These are phyloP conservation scores for Pseudoscleropodium purum DNA, from an alignment of 225 moss, liverwort and hornwort genomes.

Conservation along the genomic window DNA sequence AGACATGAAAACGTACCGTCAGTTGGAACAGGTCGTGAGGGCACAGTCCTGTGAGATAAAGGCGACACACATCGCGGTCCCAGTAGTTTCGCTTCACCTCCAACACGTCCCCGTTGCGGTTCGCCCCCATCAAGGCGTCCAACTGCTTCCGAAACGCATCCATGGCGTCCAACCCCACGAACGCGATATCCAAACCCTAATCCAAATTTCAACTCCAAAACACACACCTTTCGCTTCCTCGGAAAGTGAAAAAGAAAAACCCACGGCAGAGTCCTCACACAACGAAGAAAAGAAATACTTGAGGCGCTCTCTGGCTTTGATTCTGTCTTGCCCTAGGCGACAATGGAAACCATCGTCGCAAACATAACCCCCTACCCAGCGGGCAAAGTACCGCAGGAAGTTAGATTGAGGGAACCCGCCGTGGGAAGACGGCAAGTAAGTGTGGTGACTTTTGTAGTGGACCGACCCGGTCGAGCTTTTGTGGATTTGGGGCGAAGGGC, in stretches of 20 bases:
- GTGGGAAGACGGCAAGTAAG: not conserved
- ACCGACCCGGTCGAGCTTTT: not conserved
- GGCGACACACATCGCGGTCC: conserved; percentile 99
- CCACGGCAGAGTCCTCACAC: no score
- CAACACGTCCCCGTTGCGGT: conserved; percentile 92
- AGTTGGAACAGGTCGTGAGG: conserved; percentile 98
- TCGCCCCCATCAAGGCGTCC: conserved; percentile 97
- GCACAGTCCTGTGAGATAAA: conserved; percentile 96
- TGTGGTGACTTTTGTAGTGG: not conserved
- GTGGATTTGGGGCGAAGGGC: not conserved
- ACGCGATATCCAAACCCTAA: not conserved
- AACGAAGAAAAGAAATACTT: not conserved
- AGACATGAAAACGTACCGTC: conserved; percentile 34
- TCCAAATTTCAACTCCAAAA: not conserved
- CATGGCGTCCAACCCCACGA: conserved; percentile 18
- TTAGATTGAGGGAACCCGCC: not conserved
- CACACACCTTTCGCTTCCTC: no score
- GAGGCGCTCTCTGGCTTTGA: not conserved
- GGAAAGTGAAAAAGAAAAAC: no score
- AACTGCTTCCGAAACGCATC: conserved; percentile 99
- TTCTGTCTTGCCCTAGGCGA: not conserved
- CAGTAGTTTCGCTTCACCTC: conserved; percentile 98
- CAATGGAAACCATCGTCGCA: not conserved
- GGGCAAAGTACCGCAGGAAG: not conserved
- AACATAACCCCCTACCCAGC: not conserved